Base-by-base conservation (phyloP, 2,329 filamentous ascomycete genomes). In the Cladosporium halotolerans region DNA sequence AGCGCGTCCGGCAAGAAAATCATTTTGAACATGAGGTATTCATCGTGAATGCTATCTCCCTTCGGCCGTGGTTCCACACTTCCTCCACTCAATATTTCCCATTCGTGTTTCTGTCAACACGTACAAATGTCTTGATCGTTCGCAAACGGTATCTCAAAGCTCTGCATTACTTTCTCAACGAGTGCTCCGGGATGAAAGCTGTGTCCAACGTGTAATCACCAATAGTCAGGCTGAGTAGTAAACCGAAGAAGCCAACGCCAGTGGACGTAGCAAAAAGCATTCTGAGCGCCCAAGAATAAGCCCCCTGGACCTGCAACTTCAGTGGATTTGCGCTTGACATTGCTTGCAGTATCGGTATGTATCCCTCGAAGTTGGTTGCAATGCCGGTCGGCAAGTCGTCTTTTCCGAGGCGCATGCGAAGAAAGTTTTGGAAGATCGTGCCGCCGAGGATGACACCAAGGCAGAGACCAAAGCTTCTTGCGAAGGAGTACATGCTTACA, bases 391-490 rank as follows among this genome's bases (percentile, higher is more conserved):
- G 49, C 2, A 63, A 33, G 3, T 47, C 54, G 1, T 54, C 36
- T 2, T 49, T 11, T 0, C 40, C n/a, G 2, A 64, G 47, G 18
- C 55, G 56, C 9, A 51, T 36, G 6, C 54, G 50, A 11, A 65
- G 38, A 42, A 63, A 60, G 44, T 66, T 72, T 45, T 68, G 63
- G 59, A 77, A 77, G 23, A 76, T 65, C 3, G 70, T 66, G 1
- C 66, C 67, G 0, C 73, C 70, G 19, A 80, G 70, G 0, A 74
- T 66, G 1, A 75, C 68, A 8, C 75, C 77, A 63, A 77, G 73
- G 3, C 74, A 71, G n/a, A 67, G 60, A 3, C 77, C 78, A 23
- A 79, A 72, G 50, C 64, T 72, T 33, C 76, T 70, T 52, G 76
- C 61, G 54, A 79, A 80, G 0, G 67, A 62, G 67, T 71, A 77